A percentile compares a stretch with the other conserved stretches of the same genome.
phyloP scores from a whole-genome alignment of 257 asterid species.

The Cynanchum wilfordii region DNA sequence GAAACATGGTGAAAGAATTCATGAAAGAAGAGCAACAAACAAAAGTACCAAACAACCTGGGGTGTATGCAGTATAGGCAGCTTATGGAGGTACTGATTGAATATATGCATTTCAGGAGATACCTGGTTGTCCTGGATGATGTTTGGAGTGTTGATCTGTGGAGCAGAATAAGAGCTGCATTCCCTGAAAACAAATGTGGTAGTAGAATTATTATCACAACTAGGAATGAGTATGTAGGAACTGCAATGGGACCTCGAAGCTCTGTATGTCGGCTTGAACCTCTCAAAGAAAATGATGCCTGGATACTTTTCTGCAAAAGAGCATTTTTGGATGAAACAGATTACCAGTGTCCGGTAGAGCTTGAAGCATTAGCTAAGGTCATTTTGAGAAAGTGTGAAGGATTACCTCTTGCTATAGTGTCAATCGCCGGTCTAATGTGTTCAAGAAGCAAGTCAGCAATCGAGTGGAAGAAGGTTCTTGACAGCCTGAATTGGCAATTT shows the following conservation, averaged over 20 bases:
- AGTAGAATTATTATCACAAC: constrained; percentile 50
- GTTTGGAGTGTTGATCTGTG: constrained; percentile 30
- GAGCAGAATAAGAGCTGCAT: constrained; percentile 28
- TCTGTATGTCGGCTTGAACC: constrained; percentile 19
- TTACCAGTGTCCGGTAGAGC: constrained; percentile 20
- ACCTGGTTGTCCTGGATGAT: constrained; percentile 44
- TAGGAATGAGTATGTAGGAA: constrained; percentile 26
- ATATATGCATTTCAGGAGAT: constrained; percentile 25
- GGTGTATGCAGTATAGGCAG: constrained; percentile 27
- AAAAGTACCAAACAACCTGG: constrained; percentile 17
- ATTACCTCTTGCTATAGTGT: constrained; percentile 25
- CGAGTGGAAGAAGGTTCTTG: constrained; percentile 25
- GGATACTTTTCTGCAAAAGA: constrained; percentile 47
- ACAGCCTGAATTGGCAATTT: constrained; percentile 24
- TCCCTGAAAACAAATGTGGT: constrained; percentile 32
- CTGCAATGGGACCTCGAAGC: constrained; percentile 25
- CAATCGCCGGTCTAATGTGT: constrained; percentile 26
- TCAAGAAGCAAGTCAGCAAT: constrained; percentile 13
- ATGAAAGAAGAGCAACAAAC: constrained; percentile 10
- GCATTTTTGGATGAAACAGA: constrained; percentile 30
- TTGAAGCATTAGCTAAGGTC: constrained; percentile 18
- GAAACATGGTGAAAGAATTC: constrained; percentile 23
- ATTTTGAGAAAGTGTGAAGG: constrained; percentile 24
- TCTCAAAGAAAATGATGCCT: constrained; percentile 24
- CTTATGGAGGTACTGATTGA: constrained; percentile 26